These are phyloP conservation scores for Bipolaris sorokiniana DNA, from an alignment of 2,329 filamentous ascomycete species.

Conservation along the genomic window DNA sequence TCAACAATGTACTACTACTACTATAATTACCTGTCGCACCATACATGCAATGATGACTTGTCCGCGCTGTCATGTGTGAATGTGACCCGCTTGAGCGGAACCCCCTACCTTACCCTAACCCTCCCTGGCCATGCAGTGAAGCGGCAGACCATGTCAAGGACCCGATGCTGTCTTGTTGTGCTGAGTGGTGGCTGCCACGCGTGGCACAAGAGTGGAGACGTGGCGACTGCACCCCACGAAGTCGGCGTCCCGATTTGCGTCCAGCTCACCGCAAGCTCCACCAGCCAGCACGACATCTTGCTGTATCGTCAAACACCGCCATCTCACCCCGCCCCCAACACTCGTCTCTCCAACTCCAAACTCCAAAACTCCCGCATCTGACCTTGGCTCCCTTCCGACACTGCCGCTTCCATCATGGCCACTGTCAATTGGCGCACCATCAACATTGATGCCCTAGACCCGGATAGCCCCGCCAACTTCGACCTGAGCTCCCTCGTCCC, in stretches of 20 bases:
- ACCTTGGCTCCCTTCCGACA: background rate
- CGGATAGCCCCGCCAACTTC: conserved; percentile 91
- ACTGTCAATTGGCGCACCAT: conserved; percentile 79
- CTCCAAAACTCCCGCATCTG: background rate
- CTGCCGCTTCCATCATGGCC: conserved; percentile 47
- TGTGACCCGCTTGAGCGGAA: conserved; percentile 17
- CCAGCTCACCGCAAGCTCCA: conserved; percentile 26
- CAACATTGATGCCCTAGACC: conserved; percentile 89
- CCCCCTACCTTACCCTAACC: background rate
- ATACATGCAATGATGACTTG: conserved; percentile 9
- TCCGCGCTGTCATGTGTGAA: conserved; percentile 12
- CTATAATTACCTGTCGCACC: conserved; percentile 1
- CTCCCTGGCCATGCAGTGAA: conserved; percentile 14
- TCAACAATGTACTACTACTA: conserved; percentile 38
- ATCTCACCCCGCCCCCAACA: conserved; percentile 9
- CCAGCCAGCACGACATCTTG: conserved; percentile 20
- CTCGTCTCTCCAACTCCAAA: background rate
- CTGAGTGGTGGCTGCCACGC: conserved; percentile 27
- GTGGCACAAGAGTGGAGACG: conserved; percentile 39
- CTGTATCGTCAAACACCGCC: conserved; percentile 1
- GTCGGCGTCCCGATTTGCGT: conserved; percentile 27
- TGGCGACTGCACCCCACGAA: conserved; percentile 36
- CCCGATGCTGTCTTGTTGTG: background rate
- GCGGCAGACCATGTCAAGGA: background rate
- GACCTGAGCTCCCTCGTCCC: conserved; percentile 83